Percentiles rank a stretch among this genome's conserved stretches.
These are phyloP conservation scores for Paecilomyces fulvus DNA, from an alignment of 2,329 filamentous ascomycete species.

Conservation along the genomic window DNA sequence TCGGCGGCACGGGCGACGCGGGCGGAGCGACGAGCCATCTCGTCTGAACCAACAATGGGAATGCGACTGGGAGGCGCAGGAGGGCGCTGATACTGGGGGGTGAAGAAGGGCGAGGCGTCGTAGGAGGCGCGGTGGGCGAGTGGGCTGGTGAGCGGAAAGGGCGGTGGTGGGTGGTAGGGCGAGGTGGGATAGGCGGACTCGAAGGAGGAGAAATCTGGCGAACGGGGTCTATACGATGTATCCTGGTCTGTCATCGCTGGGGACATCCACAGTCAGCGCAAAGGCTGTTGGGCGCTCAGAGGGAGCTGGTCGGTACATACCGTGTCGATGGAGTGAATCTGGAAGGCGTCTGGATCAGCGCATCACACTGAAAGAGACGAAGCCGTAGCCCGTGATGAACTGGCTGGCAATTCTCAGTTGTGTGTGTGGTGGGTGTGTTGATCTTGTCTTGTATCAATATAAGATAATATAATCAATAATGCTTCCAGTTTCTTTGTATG, in stretches of 20 bases:
- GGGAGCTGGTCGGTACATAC: neutral
- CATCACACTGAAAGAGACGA: slow-evolving; percentile 1
- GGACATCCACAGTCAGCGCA: slow-evolving; percentile 1
- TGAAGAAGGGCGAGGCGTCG: slow-evolving; percentile 40
- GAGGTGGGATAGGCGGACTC: slow-evolving; percentile 30
- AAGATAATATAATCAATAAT: too few species aligned
- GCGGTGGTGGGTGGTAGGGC: slow-evolving; percentile 19
- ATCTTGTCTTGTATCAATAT: slow-evolving; percentile 1
- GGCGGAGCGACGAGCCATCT: slow-evolving; percentile 37
- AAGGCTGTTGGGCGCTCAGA: neutral
- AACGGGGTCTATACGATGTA: slow-evolving; percentile 39
- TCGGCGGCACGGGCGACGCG: slow-evolving; percentile 24
- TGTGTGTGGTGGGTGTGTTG: too few species aligned
- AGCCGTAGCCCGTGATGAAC: neutral
- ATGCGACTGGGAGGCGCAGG: slow-evolving; percentile 15
- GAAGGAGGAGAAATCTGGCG: slow-evolving; percentile 45
- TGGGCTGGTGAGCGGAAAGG: slow-evolving; percentile 24
- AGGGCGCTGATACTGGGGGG: slow-evolving; percentile 25
- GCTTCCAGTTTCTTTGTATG: slow-evolving; percentile 2
- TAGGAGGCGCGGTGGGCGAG: slow-evolving; percentile 34
- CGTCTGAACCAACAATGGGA: slow-evolving; percentile 16
- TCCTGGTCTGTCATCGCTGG: slow-evolving; percentile 38
- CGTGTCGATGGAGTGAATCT: neutral
- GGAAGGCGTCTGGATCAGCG: slow-evolving; percentile 5
- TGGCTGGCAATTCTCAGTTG: neutral